Evolutionary conservation across 2,329 filamentous ascomycete genomes (phyloP).

Genomic region (Cercospora brassicicola): DNA sequence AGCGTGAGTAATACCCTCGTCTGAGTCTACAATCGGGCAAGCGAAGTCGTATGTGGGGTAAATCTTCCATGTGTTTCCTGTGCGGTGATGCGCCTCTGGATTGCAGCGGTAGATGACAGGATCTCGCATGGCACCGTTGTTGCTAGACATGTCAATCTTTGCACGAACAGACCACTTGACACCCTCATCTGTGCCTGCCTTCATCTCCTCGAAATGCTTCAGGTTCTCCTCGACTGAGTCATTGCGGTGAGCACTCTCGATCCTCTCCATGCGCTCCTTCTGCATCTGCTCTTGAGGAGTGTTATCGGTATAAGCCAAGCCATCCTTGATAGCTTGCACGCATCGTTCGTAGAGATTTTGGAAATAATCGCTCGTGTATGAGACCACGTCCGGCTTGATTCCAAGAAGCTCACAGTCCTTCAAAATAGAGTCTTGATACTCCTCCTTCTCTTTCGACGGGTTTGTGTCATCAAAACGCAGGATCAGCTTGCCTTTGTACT

Average conservation of each 20-base stretch:
- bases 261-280: constrained; percentile 77
- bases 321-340: constrained; percentile 79
- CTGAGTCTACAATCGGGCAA: constrained; percentile 75
- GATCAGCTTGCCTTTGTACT: constrained; percentile 86
- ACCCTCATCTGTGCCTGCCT: constrained; percentile 75
- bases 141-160: constrained; percentile 86
- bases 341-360: constrained; percentile 85
- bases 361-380: constrained; percentile 95
- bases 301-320: constrained; percentile 90
- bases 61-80: constrained; percentile 76
- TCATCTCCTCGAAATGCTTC: constrained; percentile 90
- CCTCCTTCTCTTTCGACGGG: constrained; percentile 93
- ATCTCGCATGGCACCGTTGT: constrained; percentile 93
- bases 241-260: constrained; percentile 78
- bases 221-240: constrained; percentile 79
- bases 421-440: constrained; percentile 90
- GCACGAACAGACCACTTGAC: constrained; percentile 87
- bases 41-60: constrained; percentile 88
- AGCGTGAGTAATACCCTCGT: constrained; percentile 81
- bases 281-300: constrained; percentile 88
- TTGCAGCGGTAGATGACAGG: constrained; percentile 98
- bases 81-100: constrained; percentile 69
- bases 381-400: constrained; percentile 80
- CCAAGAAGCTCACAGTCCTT: constrained; percentile 90
- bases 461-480: constrained; percentile 97